These are phyloP conservation scores for Senecio squalidus DNA, from an alignment of 140 eudicot species.

Conservation along the genomic window DNA sequence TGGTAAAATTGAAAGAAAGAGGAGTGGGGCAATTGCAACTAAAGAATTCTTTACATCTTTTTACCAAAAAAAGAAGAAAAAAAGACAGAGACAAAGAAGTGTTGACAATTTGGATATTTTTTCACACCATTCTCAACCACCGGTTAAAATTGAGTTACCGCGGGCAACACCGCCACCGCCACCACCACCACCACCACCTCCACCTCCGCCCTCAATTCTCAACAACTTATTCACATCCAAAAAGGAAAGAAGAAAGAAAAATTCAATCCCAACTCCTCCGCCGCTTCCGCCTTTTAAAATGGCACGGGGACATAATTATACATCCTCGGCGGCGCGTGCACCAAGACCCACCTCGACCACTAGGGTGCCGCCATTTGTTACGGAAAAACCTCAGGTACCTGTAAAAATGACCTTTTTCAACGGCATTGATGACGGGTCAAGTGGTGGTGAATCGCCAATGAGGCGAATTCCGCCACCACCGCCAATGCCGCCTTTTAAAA, in stretches of 20 bases:
- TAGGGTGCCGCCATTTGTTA: conserved; percentile 19
- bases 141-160: conserved; percentile 35
- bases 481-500: conserved; percentile 75
- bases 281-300: conserved; percentile 22
- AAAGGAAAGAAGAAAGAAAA: conserved; percentile 54
- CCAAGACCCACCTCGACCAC: conserved; percentile 18
- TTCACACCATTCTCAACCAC: conserved; percentile 40
- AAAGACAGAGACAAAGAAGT: conserved; percentile 56
- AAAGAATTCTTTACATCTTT: conserved; percentile 62
- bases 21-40: conserved; percentile 44
- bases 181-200: conserved; percentile 58
- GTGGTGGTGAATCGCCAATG: conserved; percentile 63
- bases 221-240: conserved; percentile 68
- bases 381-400: conserved; percentile 28
- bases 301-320: not conserved
- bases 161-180: conserved; percentile 61
- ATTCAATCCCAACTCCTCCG: conserved; percentile 11
- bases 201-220: conserved; percentile 50
- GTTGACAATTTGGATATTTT: conserved; percentile 55
- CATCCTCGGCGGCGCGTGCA: conserved; percentile 22
- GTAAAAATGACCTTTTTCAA: conserved; percentile 32
- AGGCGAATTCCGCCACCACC: conserved; percentile 69
- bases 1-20: conserved; percentile 36
- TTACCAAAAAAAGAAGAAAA: conserved; percentile 56
- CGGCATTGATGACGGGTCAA: conserved; percentile 37